These are phyloP conservation scores for Aspergillus alliaceus DNA, from an alignment of 2,329 filamentous ascomycete genomes.

Conservation along the genomic window DNA sequence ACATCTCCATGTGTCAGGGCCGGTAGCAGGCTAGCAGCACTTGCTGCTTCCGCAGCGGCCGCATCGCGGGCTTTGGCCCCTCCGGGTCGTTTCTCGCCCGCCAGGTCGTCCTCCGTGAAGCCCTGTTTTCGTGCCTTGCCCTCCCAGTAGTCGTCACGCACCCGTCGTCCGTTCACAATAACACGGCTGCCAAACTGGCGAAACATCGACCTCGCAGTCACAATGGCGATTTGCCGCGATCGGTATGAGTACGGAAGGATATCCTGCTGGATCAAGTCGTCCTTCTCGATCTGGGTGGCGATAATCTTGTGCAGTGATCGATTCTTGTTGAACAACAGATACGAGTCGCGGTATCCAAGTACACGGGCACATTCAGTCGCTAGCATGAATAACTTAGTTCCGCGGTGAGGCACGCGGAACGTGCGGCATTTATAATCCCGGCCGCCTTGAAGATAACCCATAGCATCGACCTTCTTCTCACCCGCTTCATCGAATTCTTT, in stretches of 20 bases:
- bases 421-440: slow-evolving; percentile 92
- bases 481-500: slow-evolving; percentile 90
- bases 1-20: slow-evolving; percentile 78
- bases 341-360: slow-evolving; percentile 93
- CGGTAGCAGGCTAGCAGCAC: slow-evolving; percentile 57
- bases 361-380: slow-evolving; percentile 96
- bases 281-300: slow-evolving; percentile 91
- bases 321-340: slow-evolving; percentile 98
- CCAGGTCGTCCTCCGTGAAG: slow-evolving; percentile 94
- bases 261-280: slow-evolving; percentile 91
- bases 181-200: slow-evolving; percentile 95
- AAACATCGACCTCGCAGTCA: slow-evolving; percentile 97
- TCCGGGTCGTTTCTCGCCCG: slow-evolving; percentile 93
- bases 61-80: slow-evolving; percentile 85
- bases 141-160: slow-evolving; percentile 98
- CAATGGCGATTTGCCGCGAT: slow-evolving; percentile 97
- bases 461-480: slow-evolving; percentile 86
- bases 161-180: slow-evolving; percentile 82
- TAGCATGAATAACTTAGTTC: slow-evolving; percentile 96
- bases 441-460: slow-evolving; percentile 76
- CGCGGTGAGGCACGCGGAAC: slow-evolving; percentile 86
- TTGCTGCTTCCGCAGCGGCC: slow-evolving; percentile 66
- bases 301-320: slow-evolving; percentile 97
- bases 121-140: slow-evolving; percentile 95
- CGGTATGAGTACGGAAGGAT: slow-evolving; percentile 96